Evolutionary conservation across 371 early-diverging fungal species (phyloP).

Genomic region (Mortierella sp.): DNA sequence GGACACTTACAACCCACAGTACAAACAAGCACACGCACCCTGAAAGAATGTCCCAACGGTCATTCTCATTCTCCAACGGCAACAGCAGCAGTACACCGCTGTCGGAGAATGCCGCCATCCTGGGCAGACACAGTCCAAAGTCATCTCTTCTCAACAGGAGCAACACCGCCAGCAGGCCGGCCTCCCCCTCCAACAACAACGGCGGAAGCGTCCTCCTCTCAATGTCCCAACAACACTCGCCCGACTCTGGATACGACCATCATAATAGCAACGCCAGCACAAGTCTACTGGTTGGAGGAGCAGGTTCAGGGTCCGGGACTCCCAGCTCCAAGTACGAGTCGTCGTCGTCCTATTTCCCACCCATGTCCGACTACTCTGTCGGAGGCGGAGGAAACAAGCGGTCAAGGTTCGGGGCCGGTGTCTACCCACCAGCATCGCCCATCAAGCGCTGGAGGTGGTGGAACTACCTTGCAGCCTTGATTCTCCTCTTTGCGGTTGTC

Average conservation of each 20-base stretch:
- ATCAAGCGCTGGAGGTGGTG: conserved; percentile 69
- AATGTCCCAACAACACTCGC: conserved; percentile 26
- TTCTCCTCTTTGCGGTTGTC: conserved; percentile 59
- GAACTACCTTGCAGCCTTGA: conserved; percentile 59
- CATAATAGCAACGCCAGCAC: conserved; percentile 12
- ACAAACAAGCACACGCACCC: neutral
- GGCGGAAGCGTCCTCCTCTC: neutral
- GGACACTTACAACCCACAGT: neutral
- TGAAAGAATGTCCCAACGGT: conserved; percentile 39
- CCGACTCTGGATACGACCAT: conserved; percentile 17
- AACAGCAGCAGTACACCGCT: conserved; percentile 11
- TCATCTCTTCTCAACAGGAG: conserved; percentile 33
- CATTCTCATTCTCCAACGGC: conserved; percentile 29
- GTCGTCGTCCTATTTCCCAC: conserved; percentile 39
- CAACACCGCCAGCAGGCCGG: conserved; percentile 51
- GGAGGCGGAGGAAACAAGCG: conserved; percentile 36
- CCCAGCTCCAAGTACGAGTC: conserved; percentile 20
- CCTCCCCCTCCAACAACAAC: conserved; percentile 32
- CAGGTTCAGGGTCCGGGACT: neutral
- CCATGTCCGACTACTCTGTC: conserved; percentile 31
- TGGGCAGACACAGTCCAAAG: conserved; percentile 35
- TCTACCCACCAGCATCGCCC: conserved; percentile 13
- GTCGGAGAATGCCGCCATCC: conserved; percentile 24
- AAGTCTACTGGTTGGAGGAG: neutral
- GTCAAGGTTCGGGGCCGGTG: conserved; percentile 29